phyloP scores from a whole-genome alignment of 129 eudicot genomes.

The Helichrysum umbraculigerum region DNA sequence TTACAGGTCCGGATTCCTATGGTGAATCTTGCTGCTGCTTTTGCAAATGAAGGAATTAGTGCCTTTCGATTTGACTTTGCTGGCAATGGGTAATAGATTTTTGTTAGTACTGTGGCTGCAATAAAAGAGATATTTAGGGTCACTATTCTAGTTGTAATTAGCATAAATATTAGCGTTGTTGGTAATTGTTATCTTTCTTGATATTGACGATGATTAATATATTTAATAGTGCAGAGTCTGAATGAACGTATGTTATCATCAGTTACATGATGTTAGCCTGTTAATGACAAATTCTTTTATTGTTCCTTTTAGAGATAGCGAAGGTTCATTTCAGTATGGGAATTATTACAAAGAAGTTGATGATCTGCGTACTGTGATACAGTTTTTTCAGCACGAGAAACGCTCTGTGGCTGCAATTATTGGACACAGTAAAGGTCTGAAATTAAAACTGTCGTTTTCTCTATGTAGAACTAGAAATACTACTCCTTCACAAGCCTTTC shows the following conservation, averaged over 20 bases:
- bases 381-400: constrained; percentile 43
- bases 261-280: background rate
- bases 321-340: constrained; percentile 83
- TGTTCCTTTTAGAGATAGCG: constrained; percentile 61
- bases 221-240: background rate
- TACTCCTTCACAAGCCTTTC: too few species aligned
- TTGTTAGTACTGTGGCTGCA: constrained; percentile 11
- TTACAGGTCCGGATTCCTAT: constrained; percentile 77
- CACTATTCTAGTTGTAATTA: background rate
- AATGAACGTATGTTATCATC: background rate
- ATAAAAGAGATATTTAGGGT: background rate
- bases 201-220: background rate
- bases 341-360: constrained; percentile 82
- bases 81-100: constrained; percentile 71
- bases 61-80: constrained; percentile 87
- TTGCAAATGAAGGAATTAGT: constrained; percentile 63
- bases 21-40: constrained; percentile 76
- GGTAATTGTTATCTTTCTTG: background rate
- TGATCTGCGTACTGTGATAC: constrained; percentile 61
- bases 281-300: constrained; percentile 17
- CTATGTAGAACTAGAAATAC: background rate
- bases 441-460: background rate
- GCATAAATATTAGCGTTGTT: background rate
- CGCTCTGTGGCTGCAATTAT: constrained; percentile 47
- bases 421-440: constrained; percentile 86